Conservation (phyloP, 345 rosid genomes). For the Luvunga scandens region DNA sequence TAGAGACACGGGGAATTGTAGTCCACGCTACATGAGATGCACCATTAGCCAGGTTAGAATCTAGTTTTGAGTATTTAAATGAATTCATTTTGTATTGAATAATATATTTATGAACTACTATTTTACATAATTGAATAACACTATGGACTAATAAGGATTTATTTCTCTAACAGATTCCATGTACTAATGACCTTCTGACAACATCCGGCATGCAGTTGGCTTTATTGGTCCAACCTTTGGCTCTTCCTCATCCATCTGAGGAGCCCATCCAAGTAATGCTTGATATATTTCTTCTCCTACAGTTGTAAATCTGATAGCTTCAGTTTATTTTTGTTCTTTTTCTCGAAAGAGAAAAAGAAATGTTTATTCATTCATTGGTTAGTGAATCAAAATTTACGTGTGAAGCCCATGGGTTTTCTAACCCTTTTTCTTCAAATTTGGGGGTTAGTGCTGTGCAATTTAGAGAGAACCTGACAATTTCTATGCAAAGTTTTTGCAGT, state of each 20-base stretch:
- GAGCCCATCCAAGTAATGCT: slow-evolving; percentile 83
- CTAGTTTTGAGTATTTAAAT: slow-evolving; percentile 17
- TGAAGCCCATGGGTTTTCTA: background rate
- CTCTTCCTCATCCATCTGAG: slow-evolving; percentile 94
- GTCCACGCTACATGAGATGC: slow-evolving; percentile 99
- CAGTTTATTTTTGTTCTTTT: background rate
- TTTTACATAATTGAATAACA: background rate
- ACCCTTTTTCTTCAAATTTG: background rate
- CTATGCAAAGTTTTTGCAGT: background rate
- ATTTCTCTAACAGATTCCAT: slow-evolving; percentile 68
- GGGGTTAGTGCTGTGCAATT: background rate
- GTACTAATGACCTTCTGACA: slow-evolving; percentile 87
- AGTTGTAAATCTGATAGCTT: background rate
- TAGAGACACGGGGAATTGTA: slow-evolving; percentile 89
- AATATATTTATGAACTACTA: slow-evolving; percentile 2
- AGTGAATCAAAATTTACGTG: background rate
- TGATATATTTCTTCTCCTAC: background rate
- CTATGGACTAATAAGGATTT: background rate
- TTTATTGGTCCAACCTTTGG: slow-evolving; percentile 90
- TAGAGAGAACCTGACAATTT: slow-evolving; percentile 7
- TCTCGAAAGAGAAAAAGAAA: background rate
- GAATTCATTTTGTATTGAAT: slow-evolving; percentile 5
- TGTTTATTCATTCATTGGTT: background rate
- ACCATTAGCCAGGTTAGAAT: slow-evolving; percentile 84
- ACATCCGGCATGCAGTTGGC: slow-evolving; percentile 97